A percentile compares a stretch with the other conserved stretches of the same genome.
Evolutionary conservation across 108 stramenopile genomes (phyloP).

Genomic region (Nitzschia palea): DNA sequence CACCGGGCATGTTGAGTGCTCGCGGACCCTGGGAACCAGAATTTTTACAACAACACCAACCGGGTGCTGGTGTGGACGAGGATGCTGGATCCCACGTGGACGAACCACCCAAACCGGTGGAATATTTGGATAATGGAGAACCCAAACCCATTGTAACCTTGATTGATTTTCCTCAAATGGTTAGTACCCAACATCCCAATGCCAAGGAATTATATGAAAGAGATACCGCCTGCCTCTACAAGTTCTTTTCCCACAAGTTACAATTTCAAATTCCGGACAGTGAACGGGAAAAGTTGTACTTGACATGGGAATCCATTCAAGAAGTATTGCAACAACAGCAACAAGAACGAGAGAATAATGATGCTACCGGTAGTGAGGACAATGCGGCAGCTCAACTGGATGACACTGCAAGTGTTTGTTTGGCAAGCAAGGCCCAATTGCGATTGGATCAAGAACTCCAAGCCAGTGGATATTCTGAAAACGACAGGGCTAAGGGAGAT

Average conservation of each 20-base stretch:
- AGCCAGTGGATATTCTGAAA: conserved; percentile 78
- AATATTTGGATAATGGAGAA: conserved; percentile 74
- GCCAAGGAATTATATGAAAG: conserved; percentile 94
- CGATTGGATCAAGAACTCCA: conserved; percentile 80
- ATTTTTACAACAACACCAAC: conserved; percentile 53
- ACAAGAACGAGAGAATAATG: conserved; percentile 19
- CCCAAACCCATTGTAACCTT: conserved; percentile 89
- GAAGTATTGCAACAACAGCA: conserved; percentile 18
- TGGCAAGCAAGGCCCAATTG: conserved; percentile 43
- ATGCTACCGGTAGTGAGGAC: conserved; percentile 16
- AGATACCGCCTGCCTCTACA: conserved; percentile 80
- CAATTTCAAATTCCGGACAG: conserved; percentile 73
- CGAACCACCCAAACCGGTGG: conserved; percentile 64
- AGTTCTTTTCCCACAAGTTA: conserved; percentile 89
- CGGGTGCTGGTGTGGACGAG: conserved; percentile 37
- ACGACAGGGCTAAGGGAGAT: conserved; percentile 66
- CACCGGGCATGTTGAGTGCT: conserved; percentile 65
- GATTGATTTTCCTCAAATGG: conserved; percentile 99
- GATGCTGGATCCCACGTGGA: not conserved
- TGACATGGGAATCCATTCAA: conserved; percentile 59
- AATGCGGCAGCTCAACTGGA: conserved; percentile 19
- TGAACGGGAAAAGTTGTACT: conserved; percentile 44
- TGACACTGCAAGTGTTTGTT: conserved; percentile 15
- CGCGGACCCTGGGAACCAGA: conserved; percentile 59
- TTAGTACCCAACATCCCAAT: conserved; percentile 95